Conservation (phyloP, 176 grass and related monocot species). For the Avena insularis region DNA sequence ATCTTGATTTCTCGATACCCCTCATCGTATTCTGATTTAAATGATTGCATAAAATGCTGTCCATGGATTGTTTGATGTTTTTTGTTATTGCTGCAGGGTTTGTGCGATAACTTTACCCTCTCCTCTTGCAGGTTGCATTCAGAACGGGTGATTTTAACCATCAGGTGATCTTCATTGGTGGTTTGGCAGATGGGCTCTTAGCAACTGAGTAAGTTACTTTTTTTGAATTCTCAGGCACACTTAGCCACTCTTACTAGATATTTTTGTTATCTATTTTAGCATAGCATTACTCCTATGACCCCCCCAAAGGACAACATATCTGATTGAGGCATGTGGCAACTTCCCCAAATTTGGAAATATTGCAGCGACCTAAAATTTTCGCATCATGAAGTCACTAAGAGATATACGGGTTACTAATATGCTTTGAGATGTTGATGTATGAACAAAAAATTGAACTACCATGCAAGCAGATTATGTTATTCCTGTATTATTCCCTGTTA, state of each 20-base stretch:
- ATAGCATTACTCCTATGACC: not conserved
- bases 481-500: not conserved
- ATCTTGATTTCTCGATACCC: not conserved
- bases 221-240: not conserved
- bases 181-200: conserved; percentile 88
- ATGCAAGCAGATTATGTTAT: not conserved
- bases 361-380: not conserved
- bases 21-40: conserved; percentile 14
- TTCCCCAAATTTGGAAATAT: not conserved
- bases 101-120: conserved; percentile 10
- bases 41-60: conserved; percentile 7
- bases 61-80: conserved; percentile 5
- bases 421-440: not conserved
- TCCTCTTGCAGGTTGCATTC: conserved; percentile 77
- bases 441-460: not conserved
- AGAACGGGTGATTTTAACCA: conserved; percentile 90
- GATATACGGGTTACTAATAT: not conserved
- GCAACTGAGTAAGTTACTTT: conserved; percentile 79
- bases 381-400: not conserved
- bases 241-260: not conserved
- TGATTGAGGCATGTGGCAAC: not conserved
- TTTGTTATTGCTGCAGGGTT: conserved; percentile 21
- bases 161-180: conserved; percentile 95
- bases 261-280: not conserved
- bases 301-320: no score